Evolutionary conservation across 148 eudicot species (phyloP), one percentile per base, ranked within the genome.

Genomic region (Spergularia marina): DNA sequence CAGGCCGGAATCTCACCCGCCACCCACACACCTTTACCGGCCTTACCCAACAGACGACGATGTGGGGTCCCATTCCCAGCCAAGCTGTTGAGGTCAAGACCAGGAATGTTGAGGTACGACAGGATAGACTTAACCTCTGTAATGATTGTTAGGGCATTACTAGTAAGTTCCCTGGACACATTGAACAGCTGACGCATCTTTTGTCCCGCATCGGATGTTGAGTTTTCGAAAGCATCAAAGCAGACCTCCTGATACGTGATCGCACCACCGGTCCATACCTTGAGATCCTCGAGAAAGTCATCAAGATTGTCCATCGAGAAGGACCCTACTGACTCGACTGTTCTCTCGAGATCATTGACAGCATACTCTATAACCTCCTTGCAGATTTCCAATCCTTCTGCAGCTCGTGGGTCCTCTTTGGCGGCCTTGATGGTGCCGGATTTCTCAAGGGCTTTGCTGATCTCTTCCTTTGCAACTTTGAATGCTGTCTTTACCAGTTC

Each of bases 161-260:
- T 86, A 3, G 85, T 80, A 3, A 91, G 75, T 70, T 91, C 84
- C 7, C 76, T 39, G 1, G 90, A 81, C 2, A 80, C 72, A 5
- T 79, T 84, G 77, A 91, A 81, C 44, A 86, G 44, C 0, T 68
- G 53, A 51, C 86, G 84, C 86, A 91, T 86, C 62, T 83, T 85
- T 10, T 78, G 69, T 0, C 90, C 97, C 9, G 87, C 83, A 13
- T 85, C 84, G 2, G 86, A 79, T 0, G 86, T 83, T 0, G 86
- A 79, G 78, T 89, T 88, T 78, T 86, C 89, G 30, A 91, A 91
- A 0, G 86, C 90, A n/a, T 91, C 93, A 18, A 86, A 69, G 57
- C 97, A 91, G 8, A 87, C 89, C n/a, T 89, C 87, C 34, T 91
- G 90, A 68, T 80, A 85, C 0, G 97, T 89, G 16, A 85, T 66